phyloP scores from a whole-genome alignment of 352 stramenopile genomes.

The Pseudoperonospora humuli region DNA sequence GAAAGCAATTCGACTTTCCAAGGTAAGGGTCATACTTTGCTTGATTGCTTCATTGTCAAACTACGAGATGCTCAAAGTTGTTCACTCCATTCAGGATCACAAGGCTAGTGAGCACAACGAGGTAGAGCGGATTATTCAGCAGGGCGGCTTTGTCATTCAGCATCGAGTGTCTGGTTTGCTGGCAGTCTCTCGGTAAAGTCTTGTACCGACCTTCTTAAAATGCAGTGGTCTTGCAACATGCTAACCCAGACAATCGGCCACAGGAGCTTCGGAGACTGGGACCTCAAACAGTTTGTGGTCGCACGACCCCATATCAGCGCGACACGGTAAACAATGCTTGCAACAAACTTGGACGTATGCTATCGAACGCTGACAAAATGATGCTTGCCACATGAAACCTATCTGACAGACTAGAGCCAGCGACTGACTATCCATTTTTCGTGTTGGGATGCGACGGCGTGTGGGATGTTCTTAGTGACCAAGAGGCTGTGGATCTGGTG shows the following conservation, averaged over 20 bases:
- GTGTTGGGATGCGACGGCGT: constrained; percentile 75
- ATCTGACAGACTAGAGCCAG: constrained; percentile 32
- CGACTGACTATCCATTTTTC: constrained; percentile 49
- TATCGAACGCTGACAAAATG: constrained; percentile 1
- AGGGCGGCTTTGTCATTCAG: constrained; percentile 66
- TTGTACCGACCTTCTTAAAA: neutral
- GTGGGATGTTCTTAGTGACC: constrained; percentile 70
- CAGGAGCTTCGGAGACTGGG: constrained; percentile 73
- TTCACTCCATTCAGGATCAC: constrained; percentile 36
- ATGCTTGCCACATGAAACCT: neutral
- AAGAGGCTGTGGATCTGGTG: constrained; percentile 69
- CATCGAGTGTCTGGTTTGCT: constrained; percentile 63
- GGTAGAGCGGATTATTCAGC: constrained; percentile 41
- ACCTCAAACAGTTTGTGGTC: constrained; percentile 65
- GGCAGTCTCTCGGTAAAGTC: constrained; percentile 53
- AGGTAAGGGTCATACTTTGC: constrained; percentile 15
- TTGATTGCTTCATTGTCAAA: neutral
- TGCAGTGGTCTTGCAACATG: neutral
- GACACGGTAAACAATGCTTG: constrained; percentile 29
- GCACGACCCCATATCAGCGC: constrained; percentile 36
- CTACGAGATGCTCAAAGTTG: neutral
- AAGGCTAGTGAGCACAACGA: constrained; percentile 57
- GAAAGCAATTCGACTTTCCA: constrained; percentile 44
- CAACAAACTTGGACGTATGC: neutral
- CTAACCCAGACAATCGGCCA: constrained; percentile 3